These are phyloP conservation scores for Pythium guiyangense DNA, from an alignment of 352 stramenopile species.

Conservation along the genomic window DNA sequence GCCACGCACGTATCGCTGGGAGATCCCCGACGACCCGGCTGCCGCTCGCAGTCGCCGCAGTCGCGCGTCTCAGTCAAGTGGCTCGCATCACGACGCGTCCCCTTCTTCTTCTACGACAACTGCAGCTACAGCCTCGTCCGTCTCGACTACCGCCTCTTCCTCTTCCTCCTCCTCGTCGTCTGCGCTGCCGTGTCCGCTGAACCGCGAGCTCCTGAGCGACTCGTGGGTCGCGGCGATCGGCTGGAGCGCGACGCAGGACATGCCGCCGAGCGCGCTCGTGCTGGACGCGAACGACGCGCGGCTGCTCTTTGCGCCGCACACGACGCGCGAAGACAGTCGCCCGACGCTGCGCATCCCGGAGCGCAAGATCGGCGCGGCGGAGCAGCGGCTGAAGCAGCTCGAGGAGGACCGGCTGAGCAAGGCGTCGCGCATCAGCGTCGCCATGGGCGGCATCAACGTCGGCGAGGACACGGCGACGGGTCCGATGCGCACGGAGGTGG, in stretches of 20 bases:
- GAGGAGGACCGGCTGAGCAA: conserved; percentile 76
- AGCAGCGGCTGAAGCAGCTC: conserved; percentile 65
- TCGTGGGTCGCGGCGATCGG: neutral
- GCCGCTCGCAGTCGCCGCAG: neutral
- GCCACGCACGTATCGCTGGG: conserved; percentile 71
- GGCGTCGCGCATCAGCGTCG: conserved; percentile 74
- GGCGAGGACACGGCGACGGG: conserved; percentile 70
- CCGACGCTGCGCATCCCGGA: conserved; percentile 81
- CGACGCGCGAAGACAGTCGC: conserved; percentile 49
- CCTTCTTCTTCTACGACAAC: too few species aligned
- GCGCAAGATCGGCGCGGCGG: conserved; percentile 69
- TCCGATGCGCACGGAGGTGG: conserved; percentile 51
- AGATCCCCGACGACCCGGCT: too few species aligned
- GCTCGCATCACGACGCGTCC: neutral
- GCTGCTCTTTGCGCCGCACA: neutral
- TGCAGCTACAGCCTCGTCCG: too few species aligned
- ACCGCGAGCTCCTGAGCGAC: neutral
- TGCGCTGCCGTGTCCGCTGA: conserved; percentile 22
- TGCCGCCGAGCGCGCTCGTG: conserved; percentile 1
- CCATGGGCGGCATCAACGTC: conserved; percentile 79
- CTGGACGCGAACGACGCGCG: conserved; percentile 3
- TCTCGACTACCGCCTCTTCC: too few species aligned
- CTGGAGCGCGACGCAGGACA: conserved; percentile 1
- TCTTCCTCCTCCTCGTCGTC: too few species aligned
- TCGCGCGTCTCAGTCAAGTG: conserved; percentile 12